A percentile compares a stretch with the other conserved stretches of the same genome.
phyloP scores from a whole-genome alignment of 2,329 filamentous ascomycete genomes.

The Microascus cirrosus region DNA sequence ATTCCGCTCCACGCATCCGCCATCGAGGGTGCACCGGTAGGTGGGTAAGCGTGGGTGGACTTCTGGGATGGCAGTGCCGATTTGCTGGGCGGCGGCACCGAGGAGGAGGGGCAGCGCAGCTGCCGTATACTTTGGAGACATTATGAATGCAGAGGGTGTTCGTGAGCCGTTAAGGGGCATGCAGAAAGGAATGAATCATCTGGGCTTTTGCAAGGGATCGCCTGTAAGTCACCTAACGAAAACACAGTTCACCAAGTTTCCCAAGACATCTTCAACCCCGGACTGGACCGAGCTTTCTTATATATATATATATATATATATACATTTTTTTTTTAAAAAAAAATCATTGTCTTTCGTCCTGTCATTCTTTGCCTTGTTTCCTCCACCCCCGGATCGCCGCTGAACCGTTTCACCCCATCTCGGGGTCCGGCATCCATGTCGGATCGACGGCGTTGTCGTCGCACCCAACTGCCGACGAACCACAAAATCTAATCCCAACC shows the following conservation, averaged over 20 bases:
- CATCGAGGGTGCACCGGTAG: slow-evolving; percentile 35
- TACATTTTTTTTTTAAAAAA: too few species aligned
- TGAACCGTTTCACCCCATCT: not conserved
- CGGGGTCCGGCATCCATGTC: not conserved
- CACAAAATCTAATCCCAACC: not conserved
- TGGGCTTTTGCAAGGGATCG: not conserved
- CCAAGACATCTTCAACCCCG: not conserved
- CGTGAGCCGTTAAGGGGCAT: not conserved
- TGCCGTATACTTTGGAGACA: not conserved
- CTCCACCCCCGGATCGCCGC: not conserved
- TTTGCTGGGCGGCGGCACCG: slow-evolving; percentile 30
- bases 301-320: too few species aligned
- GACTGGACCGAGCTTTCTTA: not conserved
- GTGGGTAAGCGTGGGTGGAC: slow-evolving; percentile 41
- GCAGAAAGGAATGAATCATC: not conserved
- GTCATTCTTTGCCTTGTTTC: not conserved
- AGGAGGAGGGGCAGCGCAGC: slow-evolving; percentile 3
- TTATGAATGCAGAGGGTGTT: not conserved
- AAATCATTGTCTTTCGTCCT: not conserved
- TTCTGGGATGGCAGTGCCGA: slow-evolving; percentile 34
- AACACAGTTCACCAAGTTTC: not conserved
- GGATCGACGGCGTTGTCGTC: not conserved
- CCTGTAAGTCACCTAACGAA: not conserved
- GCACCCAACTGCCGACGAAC: not conserved
- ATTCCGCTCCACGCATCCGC: slow-evolving; percentile 36